Evolutionary conservation across 2,329 filamentous ascomycete genomes (phyloP), one percentile per base, ranked within the genome.

Genomic region (Neophaeococcomyces aloes): DNA sequence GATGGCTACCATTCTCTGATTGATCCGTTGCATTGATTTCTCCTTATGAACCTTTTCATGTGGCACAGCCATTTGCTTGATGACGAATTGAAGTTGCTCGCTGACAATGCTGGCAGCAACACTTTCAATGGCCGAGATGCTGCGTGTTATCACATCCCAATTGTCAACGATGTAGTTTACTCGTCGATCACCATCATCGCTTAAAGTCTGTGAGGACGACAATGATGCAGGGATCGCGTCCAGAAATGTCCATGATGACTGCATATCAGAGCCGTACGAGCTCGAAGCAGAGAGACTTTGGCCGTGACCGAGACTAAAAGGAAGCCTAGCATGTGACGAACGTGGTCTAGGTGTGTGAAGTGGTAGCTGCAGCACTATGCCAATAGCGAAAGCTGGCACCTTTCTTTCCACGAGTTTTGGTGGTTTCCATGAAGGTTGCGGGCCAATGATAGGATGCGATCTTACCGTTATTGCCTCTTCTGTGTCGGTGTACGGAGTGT

Each of bases 311-410:
- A 44, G 27, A 15, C 42, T 49, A 23, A 39, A 47, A 2, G 47
- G 48, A 18, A 46, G 45, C 40, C 50, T 42, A 29, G 50, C 53
- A 11, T 61, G 59, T 8, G 61, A 59, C 21, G 60, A 48, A 49
- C 63, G 29, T 5, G 74, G 74, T n/a, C 39, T 29, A 6, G 34
- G 39, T 10, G n/a, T 15, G 6, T 19, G 19, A 17, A 23, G 29
- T 23, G 39, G 39, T 8, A 77, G 65, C 46, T 75, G 71, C 13
- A 77, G 60, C 2, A 75, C 70, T 23, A 78, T 68, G 8, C 72
- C 71, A 37, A 78, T 71, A 13, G 72, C 75, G 57, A 75, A 78
- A 65, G 75, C 75, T 3, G 74, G 75, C 1, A 70, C 74, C 54
- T 71, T 71, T 56, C 68, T 67, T 48, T 70, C 68, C 47, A 70